Percentiles rank a stretch among this genome's conserved stretches.
Conservation (phyloP, 345 rosid species). For the Geranium brycei region DNA sequence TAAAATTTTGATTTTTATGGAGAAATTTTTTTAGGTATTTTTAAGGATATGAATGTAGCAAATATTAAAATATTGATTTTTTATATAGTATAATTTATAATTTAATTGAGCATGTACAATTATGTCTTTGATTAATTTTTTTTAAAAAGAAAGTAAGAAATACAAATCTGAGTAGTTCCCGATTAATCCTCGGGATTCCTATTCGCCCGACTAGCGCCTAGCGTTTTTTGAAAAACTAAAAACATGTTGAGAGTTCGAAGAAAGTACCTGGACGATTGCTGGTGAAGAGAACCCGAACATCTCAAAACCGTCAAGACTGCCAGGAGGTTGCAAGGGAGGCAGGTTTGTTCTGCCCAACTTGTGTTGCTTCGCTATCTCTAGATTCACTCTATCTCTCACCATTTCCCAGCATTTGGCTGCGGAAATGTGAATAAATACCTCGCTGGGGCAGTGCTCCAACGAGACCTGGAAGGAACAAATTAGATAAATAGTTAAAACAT, state of each 20-base stretch:
- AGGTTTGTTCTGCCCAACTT: constrained; percentile 61
- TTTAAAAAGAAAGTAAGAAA: too few species aligned
- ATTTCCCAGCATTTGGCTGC: constrained; percentile 95
- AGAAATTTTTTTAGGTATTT: too few species aligned
- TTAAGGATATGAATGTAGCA: too few species aligned
- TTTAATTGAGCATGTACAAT: too few species aligned
- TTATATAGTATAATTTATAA: too few species aligned
- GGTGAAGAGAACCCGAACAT: constrained; percentile 96
- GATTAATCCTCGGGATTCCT: too few species aligned
- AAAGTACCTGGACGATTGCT: constrained; percentile 73
- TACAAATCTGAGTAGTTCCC: not conserved
- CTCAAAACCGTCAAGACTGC: constrained; percentile 93
- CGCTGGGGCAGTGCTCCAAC: constrained; percentile 59
- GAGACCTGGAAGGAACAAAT: constrained; percentile 48
- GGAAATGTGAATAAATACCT: constrained; percentile 74
- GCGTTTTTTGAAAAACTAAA: too few species aligned
- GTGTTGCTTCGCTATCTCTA: constrained; percentile 79
- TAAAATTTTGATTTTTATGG: too few species aligned
- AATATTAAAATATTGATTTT: too few species aligned
- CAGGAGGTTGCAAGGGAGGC: constrained; percentile 90
- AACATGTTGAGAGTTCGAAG: too few species aligned
- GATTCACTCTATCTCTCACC: constrained; percentile 90
- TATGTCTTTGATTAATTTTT: too few species aligned
- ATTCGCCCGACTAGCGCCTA: too few species aligned
- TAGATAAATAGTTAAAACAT: not conserved